Evolutionary conservation across 192 early-diverging fungal genomes (phyloP).

Genomic region (Physocladia obscura): DNA sequence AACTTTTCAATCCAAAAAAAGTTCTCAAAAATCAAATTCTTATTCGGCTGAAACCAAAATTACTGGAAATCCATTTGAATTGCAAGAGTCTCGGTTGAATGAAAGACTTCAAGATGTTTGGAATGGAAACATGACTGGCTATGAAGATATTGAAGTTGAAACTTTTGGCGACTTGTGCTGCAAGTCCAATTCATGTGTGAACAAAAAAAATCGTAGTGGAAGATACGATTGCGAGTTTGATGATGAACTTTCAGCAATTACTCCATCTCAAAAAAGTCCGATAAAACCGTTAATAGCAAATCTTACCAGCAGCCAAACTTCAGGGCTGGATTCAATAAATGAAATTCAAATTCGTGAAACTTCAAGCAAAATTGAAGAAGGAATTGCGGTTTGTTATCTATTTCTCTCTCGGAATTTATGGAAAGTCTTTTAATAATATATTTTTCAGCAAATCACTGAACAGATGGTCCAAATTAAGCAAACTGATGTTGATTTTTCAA

Average conservation of each 20-base stretch:
- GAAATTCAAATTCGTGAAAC: constrained; percentile 13
- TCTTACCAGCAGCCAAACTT: neutral
- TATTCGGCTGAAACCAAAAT: too few relatives aligned
- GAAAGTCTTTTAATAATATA: neutral
- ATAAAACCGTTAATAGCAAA: neutral
- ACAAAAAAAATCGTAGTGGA: neutral
- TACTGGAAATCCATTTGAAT: too few relatives aligned
- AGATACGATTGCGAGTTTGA: neutral
- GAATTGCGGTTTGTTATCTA: constrained; percentile 3
- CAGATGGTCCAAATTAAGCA: constrained; percentile 14
- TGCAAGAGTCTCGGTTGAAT: neutral
- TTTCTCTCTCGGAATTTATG: neutral
- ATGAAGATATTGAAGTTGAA: constrained; percentile 15
- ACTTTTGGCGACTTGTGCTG: neutral
- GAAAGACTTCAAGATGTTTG: neutral
- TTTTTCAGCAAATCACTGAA: constrained; percentile 13
- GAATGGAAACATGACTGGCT: constrained; percentile 3
- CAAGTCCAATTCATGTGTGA: neutral
- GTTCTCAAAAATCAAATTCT: too few relatives aligned
- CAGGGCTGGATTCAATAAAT: neutral
- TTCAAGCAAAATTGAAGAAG: constrained; percentile 7
- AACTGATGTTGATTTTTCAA: constrained; percentile 10
- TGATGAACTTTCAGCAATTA: neutral
- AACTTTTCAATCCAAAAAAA: too few relatives aligned
- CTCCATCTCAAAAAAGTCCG: neutral